Conservation (phyloP, 2,329 filamentous ascomycete genomes). For the Colletotrichum nymphaeae region DNA sequence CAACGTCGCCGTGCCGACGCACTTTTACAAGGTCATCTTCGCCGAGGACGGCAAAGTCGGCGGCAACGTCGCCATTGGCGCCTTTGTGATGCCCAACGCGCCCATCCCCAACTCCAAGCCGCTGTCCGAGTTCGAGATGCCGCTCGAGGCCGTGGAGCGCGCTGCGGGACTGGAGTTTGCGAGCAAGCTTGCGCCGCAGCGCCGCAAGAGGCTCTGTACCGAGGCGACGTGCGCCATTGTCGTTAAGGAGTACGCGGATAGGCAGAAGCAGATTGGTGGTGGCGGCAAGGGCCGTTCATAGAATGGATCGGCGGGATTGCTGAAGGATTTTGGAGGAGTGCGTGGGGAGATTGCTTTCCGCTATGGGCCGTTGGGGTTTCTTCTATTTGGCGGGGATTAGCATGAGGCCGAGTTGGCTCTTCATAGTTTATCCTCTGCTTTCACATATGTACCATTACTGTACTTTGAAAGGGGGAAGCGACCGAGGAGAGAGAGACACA, state of each 20-base stretch:
- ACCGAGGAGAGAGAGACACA: neutral
- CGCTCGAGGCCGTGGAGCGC: constrained; percentile 90
- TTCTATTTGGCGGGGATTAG: neutral
- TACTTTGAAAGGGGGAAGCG: constrained; percentile 5
- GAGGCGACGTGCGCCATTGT: constrained; percentile 87
- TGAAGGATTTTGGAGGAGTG: neutral
- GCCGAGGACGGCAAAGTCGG: constrained; percentile 81
- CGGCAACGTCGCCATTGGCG: constrained; percentile 87
- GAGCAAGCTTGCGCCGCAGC: constrained; percentile 76
- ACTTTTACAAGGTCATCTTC: constrained; percentile 99
- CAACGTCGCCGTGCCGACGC: constrained; percentile 94
- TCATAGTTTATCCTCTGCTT: neutral
- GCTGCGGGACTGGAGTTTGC: constrained; percentile 95
- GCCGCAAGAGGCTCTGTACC: constrained; percentile 84
- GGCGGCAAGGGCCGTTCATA: constrained; percentile 38
- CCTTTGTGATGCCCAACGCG: constrained; percentile 95
- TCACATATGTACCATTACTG: constrained; percentile 33
- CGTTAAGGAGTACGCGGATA: constrained; percentile 80
- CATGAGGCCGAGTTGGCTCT: constrained; percentile 12
- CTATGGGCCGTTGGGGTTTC: neutral
- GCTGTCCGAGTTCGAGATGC: constrained; percentile 92
- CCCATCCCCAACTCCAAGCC: constrained; percentile 88
- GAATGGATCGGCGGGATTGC: neutral
- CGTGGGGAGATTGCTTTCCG: neutral
- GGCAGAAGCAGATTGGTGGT: constrained; percentile 68